Conservation (phyloP, 306 rosid genomes). For the Dalbergia cultrata region DNA sequence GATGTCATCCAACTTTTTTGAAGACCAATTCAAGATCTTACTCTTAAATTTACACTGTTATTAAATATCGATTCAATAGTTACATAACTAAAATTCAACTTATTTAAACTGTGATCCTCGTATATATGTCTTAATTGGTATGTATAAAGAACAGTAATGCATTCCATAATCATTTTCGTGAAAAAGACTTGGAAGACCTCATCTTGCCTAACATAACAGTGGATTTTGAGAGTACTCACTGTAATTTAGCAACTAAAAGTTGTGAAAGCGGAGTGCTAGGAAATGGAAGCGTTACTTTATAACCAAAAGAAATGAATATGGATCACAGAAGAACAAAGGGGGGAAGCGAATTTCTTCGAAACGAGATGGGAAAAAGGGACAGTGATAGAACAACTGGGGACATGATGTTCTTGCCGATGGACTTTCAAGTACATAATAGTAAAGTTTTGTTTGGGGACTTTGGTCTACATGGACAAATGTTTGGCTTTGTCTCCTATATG, state of each 20-base stretch:
- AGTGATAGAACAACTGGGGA: conserved; percentile 35
- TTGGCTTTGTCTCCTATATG: conserved; percentile 49
- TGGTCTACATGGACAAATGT: conserved; percentile 46
- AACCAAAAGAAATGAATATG: conserved; percentile 7
- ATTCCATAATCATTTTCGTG: too few species aligned
- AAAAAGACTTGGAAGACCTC: too few species aligned
- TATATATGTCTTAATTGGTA: too few species aligned
- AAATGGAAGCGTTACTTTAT: not conserved
- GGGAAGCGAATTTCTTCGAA: not conserved
- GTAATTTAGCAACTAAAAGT: not conserved
- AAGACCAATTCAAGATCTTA: too few species aligned
- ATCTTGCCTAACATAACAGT: too few species aligned
- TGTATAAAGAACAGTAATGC: too few species aligned
- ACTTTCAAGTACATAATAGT: conserved; percentile 45
- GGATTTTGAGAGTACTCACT: too few species aligned
- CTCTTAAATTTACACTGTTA: too few species aligned
- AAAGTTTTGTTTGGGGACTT: conserved; percentile 45
- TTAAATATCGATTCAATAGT: too few species aligned
- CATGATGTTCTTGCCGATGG: conserved; percentile 43
- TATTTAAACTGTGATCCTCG: too few species aligned
- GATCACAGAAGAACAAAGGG: not conserved
- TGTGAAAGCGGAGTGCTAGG: not conserved
- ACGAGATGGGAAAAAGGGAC: conserved; percentile 9
- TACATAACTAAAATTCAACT: too few species aligned
- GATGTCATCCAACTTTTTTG: too few species aligned